Base-by-base conservation (phyloP, 768 basidiomycete genomes). In the Lactifluus hygrophoroides region DNA sequence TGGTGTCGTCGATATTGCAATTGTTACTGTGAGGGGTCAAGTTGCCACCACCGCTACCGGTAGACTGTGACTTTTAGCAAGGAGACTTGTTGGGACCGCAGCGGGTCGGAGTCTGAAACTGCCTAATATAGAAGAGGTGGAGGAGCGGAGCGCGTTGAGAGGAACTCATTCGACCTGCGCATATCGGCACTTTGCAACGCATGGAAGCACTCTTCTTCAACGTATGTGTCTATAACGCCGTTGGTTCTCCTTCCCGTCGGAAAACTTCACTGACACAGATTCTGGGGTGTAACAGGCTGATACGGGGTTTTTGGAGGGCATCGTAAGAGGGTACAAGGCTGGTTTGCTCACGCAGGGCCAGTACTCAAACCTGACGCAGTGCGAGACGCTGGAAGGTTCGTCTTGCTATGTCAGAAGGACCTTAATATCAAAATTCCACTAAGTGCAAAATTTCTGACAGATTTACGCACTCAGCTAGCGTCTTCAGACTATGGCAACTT, bases 401-500 rank as follows among this genome's bases (percentile, higher is more conserved):
- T 64, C 23, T 34, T 27, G 10, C 16, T 25, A 35, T 37, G 17
- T 8, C 47, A 47, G 21, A 11, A 51, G 27, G 2, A 30, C 25
- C 5, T 1, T 34, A n/a, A 37, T 34, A 50, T 40, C 17, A 58
- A 17, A 54, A 23, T 2, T 17, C 14, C 17, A 40, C 45, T 17
- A 48, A 56, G n/a, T 38, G 19, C 35, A 21, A 44, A 6, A 35
- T 51, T 40, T 16, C 34, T 45, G 23, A 27, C 66, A 98, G 96
- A 99, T 74, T 85, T 99, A 72, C 81, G 91, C 62, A 94, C 96
- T 46, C 96, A 99, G 69, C 79, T 99, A 32, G 89, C 92, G 16
- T 84, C 94, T 13, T 98, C 95, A 5, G 96, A 99, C 74, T 99
- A 99, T 70, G 94, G 94, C 68, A 95, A 91, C 74, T 99, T 99